Evolutionary conservation across 441 rosid species (phyloP).

Genomic region (Bocquillonia castaneifolia): DNA sequence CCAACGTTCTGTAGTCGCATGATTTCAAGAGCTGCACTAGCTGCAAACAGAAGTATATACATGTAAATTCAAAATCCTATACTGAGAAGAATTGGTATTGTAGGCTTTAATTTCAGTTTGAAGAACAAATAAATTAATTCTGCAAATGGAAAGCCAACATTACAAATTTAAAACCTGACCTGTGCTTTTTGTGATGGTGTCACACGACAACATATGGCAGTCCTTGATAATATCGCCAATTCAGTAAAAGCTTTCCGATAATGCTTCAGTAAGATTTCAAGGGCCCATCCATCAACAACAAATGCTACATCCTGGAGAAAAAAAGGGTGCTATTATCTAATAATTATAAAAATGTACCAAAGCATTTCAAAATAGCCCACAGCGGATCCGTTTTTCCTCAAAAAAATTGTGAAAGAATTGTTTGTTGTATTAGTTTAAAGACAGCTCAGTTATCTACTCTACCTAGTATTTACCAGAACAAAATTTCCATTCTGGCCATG

Average conservation of each 20-base stretch:
- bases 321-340: not conserved
- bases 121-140: not conserved
- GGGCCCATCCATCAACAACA: slow-evolving; percentile 98
- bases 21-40: slow-evolving; percentile 89
- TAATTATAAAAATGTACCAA: not conserved
- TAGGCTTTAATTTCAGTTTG: not conserved
- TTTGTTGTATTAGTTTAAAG: not conserved
- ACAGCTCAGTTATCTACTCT: not conserved
- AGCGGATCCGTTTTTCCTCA: not conserved
- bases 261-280: slow-evolving; percentile 86
- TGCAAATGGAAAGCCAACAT: slow-evolving; percentile 16
- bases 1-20: slow-evolving; percentile 92
- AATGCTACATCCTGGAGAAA: slow-evolving; percentile 83
- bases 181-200: slow-evolving; percentile 99
- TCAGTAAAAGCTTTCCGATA: slow-evolving; percentile 83
- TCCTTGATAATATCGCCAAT: slow-evolving; percentile 88
- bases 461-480: not conserved
- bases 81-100: not conserved
- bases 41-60: slow-evolving; percentile 37
- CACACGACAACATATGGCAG: slow-evolving; percentile 98
- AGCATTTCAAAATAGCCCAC: not conserved
- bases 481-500: not conserved
- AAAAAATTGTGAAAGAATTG: not conserved
- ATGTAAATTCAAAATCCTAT: not conserved
- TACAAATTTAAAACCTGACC: slow-evolving; percentile 41